Base-by-base conservation (phyloP, 2,329 filamentous ascomycete species). In the Penicillium vulpinum region DNA sequence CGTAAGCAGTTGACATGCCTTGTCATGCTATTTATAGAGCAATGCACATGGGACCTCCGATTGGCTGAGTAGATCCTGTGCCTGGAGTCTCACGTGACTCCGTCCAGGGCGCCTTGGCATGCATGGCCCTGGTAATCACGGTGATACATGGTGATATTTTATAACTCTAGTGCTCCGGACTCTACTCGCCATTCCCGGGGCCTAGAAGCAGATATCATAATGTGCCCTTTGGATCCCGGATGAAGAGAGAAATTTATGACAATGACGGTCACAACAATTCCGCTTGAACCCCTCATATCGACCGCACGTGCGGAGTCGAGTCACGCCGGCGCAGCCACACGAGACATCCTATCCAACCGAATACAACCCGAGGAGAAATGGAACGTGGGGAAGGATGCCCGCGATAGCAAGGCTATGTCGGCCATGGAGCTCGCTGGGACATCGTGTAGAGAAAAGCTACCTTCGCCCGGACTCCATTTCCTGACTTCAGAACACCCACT, bases 401-500 rank as follows among this genome's bases (percentile, higher is more conserved):
- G 41, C 11, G 21, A 52, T 9, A 26, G 8, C 13, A 39, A 41
- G 7, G 13, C 16, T 21, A 7, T 8, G 13, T 13, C 24, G 6
- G 13, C 21, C 28, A 40, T 28, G 41, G 31, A 43, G 0, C 28
- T 22, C 8, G 24, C 36, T 26, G 35, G 36, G 38, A 47, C 26
- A n/a, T 26, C 51, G 22, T 36, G 50, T 39, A 46, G 41, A 26
- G 58, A 66, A 47, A 65, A 63, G 44, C 51, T 51, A 22, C 44
- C 40, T 5, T 18, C 46, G 18, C 16, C 54, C 44, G 40, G 59
- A 47, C 36, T 56, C 54, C 44, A 41, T 18, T 43, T 58, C 15
- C 48, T 58, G 21, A 46, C 58, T 38, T 51, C 51, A 22, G 35
- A 68, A 66, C 51, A 73, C 75, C 57, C 75, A 75, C 16, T 96